Evolutionary conservation across 257 asterid genomes (phyloP).

Genomic region (Nicotiana attenuata): DNA sequence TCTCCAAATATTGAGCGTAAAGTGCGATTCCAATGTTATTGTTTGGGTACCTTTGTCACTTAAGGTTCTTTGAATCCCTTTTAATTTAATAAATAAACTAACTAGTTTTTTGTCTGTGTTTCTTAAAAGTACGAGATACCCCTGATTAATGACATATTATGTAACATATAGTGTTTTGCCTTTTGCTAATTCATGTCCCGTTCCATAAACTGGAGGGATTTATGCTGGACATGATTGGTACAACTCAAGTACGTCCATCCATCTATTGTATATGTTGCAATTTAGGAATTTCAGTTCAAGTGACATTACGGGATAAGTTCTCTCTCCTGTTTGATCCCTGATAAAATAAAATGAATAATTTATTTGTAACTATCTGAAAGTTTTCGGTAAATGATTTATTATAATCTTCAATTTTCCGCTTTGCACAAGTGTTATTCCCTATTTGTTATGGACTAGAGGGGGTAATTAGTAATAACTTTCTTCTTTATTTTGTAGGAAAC

Average conservation of each 20-base stretch:
- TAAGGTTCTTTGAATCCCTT: too few species aligned
- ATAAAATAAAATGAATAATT: not conserved
- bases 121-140: too few species aligned
- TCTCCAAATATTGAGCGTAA: too few species aligned
- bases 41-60: too few species aligned
- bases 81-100: too few species aligned
- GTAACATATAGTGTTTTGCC: too few species aligned
- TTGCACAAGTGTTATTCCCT: not conserved
- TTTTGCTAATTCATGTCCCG: too few species aligned
- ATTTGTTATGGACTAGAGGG: not conserved
- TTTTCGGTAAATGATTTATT: not conserved
- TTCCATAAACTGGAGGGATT: too few species aligned
- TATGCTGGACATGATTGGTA: not conserved
- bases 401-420: not conserved
- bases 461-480: constrained; percentile 13
- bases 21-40: too few species aligned
- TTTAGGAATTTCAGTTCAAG: not conserved
- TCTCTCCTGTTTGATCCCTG: not conserved
- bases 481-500: constrained; percentile 48
- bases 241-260: not conserved
- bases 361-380: not conserved
- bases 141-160: too few species aligned
- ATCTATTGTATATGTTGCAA: not conserved
- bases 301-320: not conserved
- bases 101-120: too few species aligned